A percentile compares a stretch with the other conserved stretches of the same genome.
These are phyloP conservation scores for Limtongozyma cylindracea DNA, from an alignment of 805 yeast genomes.

Conservation along the genomic window DNA sequence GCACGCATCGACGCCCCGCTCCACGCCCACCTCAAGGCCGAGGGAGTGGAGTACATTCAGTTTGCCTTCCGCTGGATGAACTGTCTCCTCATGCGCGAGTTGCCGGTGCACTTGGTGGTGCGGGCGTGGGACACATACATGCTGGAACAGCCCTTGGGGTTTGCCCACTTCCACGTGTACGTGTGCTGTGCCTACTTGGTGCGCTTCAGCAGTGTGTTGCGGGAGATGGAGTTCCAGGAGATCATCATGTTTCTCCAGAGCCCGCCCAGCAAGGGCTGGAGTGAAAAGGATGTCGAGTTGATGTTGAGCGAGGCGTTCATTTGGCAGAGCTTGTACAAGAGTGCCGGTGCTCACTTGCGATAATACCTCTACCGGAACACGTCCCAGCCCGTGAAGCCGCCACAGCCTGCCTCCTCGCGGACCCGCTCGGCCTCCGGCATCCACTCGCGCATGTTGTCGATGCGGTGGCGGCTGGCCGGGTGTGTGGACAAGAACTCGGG, in stretches of 20 bases:
- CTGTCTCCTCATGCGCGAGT: constrained; percentile 85
- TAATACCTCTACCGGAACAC: not conserved
- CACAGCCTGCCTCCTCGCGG: too few species aligned
- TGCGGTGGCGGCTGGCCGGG: constrained; percentile 61
- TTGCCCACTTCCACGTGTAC: constrained; percentile 82
- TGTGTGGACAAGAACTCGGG: constrained; percentile 67
- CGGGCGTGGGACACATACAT: constrained; percentile 97
- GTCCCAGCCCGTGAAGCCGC: not conserved
- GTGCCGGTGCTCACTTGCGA: constrained; percentile 70
- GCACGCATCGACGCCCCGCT: constrained; percentile 56
- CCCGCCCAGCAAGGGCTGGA: constrained; percentile 73
- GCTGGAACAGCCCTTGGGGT: constrained; percentile 51
- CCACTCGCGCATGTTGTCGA: constrained; percentile 44
- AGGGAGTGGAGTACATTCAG: constrained; percentile 85
- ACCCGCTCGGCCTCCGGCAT: too few species aligned
- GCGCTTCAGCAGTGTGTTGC: constrained; percentile 58
- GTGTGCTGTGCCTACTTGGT: constrained; percentile 94
- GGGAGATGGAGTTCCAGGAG: constrained; percentile 82
- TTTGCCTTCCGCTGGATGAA: constrained; percentile 98
- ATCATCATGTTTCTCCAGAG: constrained; percentile 78
- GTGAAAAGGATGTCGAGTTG: constrained; percentile 73
- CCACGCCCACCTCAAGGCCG: constrained; percentile 47
- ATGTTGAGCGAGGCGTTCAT: constrained; percentile 87
- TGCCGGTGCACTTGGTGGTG: constrained; percentile 50
- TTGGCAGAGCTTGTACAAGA: constrained; percentile 84